These are phyloP conservation scores for Neurospora sp. DNA, from an alignment of 495 filamentous ascomycete species.

Conservation along the genomic window DNA sequence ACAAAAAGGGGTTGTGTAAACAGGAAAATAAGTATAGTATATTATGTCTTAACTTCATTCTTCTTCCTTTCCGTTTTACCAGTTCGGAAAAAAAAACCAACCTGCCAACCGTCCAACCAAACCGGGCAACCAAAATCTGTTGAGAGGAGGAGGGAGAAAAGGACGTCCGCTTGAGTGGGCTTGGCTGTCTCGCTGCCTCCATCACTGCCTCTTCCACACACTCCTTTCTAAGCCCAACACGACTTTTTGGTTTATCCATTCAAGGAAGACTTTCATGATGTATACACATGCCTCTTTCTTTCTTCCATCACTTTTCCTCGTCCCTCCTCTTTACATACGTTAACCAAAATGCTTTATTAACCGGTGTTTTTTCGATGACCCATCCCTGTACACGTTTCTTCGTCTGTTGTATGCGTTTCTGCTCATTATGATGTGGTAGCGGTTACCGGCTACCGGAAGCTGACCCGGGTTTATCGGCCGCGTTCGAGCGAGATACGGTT, in stretches of 20 bases:
- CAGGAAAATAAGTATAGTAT: neutral
- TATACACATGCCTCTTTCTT: neutral
- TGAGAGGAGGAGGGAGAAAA: neutral
- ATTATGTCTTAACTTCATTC: neutral
- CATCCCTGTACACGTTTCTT: neutral
- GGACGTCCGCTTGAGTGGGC: neutral
- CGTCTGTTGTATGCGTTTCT: neutral
- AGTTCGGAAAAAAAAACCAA: neutral
- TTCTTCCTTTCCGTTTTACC: neutral
- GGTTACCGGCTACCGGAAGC: neutral
- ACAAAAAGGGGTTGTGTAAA: neutral
- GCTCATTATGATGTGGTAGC: neutral
- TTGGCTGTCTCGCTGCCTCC: neutral
- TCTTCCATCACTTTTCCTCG: neutral
- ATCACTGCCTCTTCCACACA: neutral
- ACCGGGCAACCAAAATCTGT: neutral
- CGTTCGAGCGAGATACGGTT: neutral
- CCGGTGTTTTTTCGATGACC: neutral
- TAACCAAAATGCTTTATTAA: neutral
- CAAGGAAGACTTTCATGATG: neutral
- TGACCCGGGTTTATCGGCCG: neutral
- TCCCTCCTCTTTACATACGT: neutral
- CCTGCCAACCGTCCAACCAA: neutral
- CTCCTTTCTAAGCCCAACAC: neutral
- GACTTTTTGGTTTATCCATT: neutral